Evolutionary conservation across 2,329 filamentous ascomycete species (phyloP).

Genomic region (Paracamarosporium sp.): DNA sequence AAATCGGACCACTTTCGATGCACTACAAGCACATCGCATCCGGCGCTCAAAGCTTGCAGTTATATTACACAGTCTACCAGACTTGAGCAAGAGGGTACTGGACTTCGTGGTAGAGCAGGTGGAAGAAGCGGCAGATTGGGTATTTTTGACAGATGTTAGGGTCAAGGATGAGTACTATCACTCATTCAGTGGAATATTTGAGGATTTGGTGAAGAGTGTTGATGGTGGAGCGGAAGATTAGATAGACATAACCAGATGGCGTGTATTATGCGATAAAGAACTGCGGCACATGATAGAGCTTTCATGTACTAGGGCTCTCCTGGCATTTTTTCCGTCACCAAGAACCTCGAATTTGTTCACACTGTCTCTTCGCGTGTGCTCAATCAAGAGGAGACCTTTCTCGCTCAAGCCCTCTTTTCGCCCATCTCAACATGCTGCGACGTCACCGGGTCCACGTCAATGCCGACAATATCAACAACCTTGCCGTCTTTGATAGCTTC

Average conservation of each 20-base stretch:
- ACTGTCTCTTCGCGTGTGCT: no score
- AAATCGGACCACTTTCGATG: conserved; percentile 24
- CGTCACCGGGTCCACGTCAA: background rate
- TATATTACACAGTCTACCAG: conserved; percentile 35
- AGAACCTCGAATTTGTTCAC: no score
- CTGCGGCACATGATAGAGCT: background rate
- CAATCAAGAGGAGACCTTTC: background rate
- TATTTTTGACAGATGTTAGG: conserved; percentile 33
- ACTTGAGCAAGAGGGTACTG: conserved; percentile 27
- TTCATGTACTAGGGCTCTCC: background rate
- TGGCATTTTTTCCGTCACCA: background rate
- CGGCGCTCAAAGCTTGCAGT: conserved; percentile 30
- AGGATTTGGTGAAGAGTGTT: conserved; percentile 26
- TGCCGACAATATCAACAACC: conserved; percentile 5
- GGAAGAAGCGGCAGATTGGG: conserved; percentile 36
- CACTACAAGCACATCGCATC: conserved; percentile 26
- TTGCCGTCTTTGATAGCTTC: conserved; percentile 18
- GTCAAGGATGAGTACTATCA: conserved; percentile 37
- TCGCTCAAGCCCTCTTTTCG: conserved; percentile 2
- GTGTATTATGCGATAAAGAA: background rate
- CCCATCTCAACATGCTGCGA: background rate
- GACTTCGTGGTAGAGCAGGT: conserved; percentile 38
- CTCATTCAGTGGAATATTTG: conserved; percentile 33
- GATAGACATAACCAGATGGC: no score
- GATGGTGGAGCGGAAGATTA: conserved; percentile 16